Evolutionary conservation across 208 protist species (phyloP).

Genomic region (Naegleria gruberi): DNA sequence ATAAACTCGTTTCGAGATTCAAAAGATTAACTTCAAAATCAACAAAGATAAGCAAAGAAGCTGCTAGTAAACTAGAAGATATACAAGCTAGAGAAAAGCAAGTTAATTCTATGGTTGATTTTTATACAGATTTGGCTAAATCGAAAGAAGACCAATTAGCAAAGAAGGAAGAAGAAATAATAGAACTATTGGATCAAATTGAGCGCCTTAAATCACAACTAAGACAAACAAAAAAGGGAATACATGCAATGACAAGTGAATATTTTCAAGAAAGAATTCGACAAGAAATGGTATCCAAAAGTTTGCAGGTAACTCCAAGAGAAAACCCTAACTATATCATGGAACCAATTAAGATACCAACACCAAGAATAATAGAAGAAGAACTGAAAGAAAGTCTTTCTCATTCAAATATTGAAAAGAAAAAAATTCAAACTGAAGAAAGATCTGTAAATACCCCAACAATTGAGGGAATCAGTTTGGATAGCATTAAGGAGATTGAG

Average conservation of each 20-base stretch:
- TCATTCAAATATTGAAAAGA: background rate
- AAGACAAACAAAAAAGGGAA: background rate
- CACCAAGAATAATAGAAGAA: background rate
- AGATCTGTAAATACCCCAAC: background rate
- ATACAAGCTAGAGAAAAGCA: background rate
- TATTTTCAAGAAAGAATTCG: background rate
- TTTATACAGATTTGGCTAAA: background rate
- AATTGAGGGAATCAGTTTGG: background rate
- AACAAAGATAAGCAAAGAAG: background rate
- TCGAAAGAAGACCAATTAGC: background rate
- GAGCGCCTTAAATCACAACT: background rate
- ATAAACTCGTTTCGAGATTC: background rate
- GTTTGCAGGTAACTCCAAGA: background rate
- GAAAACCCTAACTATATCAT: too few relatives aligned
- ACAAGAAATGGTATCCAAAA: background rate
- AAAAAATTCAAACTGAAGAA: background rate
- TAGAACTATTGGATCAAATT: background rate
- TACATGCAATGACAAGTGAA: background rate
- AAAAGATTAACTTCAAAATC: background rate
- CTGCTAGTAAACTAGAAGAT: background rate
- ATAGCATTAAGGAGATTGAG: background rate
- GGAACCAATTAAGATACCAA: too few relatives aligned
- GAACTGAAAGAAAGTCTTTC: background rate
- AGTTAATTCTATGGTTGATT: background rate
- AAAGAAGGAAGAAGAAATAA: background rate